Evolutionary conservation across 2,329 filamentous ascomycete species (phyloP).

Genomic region (Biscogniauxia marginata): DNA sequence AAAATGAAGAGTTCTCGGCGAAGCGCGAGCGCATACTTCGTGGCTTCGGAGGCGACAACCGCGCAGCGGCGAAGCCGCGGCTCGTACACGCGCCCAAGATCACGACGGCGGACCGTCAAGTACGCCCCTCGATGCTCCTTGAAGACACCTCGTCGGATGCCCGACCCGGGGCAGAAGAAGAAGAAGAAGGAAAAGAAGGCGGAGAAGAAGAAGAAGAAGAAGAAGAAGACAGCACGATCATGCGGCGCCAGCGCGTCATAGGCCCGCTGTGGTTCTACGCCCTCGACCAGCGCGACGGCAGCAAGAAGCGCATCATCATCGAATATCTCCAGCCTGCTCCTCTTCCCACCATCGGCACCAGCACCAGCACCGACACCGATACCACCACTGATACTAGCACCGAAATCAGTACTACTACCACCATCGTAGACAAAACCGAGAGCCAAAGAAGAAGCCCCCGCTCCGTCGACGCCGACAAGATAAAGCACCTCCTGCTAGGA

Average conservation of each 20-base stretch:
- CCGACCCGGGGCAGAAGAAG: too few relatives aligned
- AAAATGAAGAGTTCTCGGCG: slow-evolving; percentile 4
- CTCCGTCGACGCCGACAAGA: too few relatives aligned
- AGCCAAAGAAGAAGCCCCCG: too few relatives aligned
- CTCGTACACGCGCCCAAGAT: slow-evolving; percentile 70
- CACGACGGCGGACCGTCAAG: slow-evolving; percentile 57
- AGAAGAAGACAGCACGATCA: slow-evolving; percentile 40
- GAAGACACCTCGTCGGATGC: slow-evolving; percentile 8
- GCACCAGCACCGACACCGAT: background rate
- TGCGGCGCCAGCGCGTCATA: slow-evolving; percentile 57
- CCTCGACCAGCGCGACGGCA: slow-evolving; percentile 14
- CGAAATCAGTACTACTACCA: too few relatives aligned
- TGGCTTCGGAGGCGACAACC: slow-evolving; percentile 1
- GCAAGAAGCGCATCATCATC: slow-evolving; percentile 31
- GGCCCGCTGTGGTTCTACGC: slow-evolving; percentile 63
- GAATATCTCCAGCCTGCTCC: background rate
- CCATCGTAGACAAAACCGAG: too few relatives aligned
- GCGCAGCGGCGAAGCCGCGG: slow-evolving; percentile 24
- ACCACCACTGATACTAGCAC: too few relatives aligned
- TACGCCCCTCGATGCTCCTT: slow-evolving; percentile 51
- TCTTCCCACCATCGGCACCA: too few relatives aligned
- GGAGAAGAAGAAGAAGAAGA: background rate
- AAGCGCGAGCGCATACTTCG: slow-evolving; percentile 14
- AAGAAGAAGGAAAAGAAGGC: too few relatives aligned
- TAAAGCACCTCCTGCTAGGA: too few relatives aligned